Evolutionary conservation across 1,284 basidiomycete genomes (phyloP), one percentile per base, ranked within the genome.

Genomic region (Ganoderma sp.): DNA sequence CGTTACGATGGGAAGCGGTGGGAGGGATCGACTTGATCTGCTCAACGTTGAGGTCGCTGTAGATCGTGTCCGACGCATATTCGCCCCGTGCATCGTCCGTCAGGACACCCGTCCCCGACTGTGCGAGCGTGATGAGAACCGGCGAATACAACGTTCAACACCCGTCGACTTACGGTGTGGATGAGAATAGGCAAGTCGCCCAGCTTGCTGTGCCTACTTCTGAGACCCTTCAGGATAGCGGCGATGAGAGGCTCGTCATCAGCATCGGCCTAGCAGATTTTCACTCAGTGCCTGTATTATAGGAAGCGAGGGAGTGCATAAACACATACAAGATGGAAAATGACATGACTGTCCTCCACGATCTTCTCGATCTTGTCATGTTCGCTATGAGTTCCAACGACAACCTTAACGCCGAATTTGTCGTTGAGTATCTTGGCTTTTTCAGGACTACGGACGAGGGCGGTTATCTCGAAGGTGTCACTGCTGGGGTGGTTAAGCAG

Each of bases 131-230:
- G 43, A 17, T n/a, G 56, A 41, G 43, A 9, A 17, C 6, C n/a
- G 19, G 12, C 7, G 39, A 43, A 14, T 22, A 14, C 28, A 0
- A 25, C 19, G 42, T 9, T n/a, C 39, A 37, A 28, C 50, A 4
- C 25, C 43, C 10, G 3, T 14, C 25, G 17, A 77, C 83, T 63
- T 69, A 87, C 86, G 0, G 85, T 87, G 73, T 88, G 84, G 56
- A 88, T 87, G 48, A 85, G 79, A 52, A 83, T 80, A 1, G 85
- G 81, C 7, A 76, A 68, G 14, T 78, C 80, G 10, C 84, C 84
- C n/a, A 80, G 81, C 34, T 73, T 77, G 28, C 82, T 78, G 66
- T 82, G 80, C 39, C 82, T 78, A 64, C 79, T 81, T 76, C 80
- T 83, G 64, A 85, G 69, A 0, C 86, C 86, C 12, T 73, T 75